Base-by-base conservation (phyloP, 2,329 filamentous ascomycete genomes). In the Xylaria sp. region DNA sequence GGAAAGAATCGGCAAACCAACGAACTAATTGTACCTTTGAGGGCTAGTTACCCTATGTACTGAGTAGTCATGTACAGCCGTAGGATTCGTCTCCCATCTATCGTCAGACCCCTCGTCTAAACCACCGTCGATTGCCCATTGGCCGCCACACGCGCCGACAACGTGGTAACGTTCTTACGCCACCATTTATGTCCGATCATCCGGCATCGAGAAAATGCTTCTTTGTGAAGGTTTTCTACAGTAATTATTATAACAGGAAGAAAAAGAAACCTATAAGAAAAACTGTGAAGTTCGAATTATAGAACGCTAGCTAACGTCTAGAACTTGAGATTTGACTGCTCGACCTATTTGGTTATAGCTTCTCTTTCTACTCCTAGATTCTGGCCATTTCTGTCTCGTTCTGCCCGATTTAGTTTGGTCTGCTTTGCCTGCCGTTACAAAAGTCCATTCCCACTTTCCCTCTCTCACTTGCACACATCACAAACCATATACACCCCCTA, bases 61-160 rank as follows among this genome's bases (percentile, higher is more conserved):
- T 31, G 9, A 31, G 28, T 31, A 31, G 28, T 31, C n/a, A n/a
- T n/a, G n/a, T n/a, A n/a, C n/a, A n/a, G n/a, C 57, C 52, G 42
- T 56, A 45, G 61, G 57, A 64, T 64, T 49, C 11, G 21, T 15
- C 4, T 47, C 17, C 9, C 28, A 31, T 31, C 28, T 9, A 31
- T 31, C 28, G 28, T 31, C 28, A 9, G 28, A 31, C 28, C 33
- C 38, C 45, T 47, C 43, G 25, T 47, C 45, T n/a, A 47, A 17
- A 8, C 45, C 35, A 23, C 53, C 23, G 38, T 31, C 46, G 12
- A 38, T 42, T 42, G 38, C 23, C 15, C 25, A 66, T 64, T 66
- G 64, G 64, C 31, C 57, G 54, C 58, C 61, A 60, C 61, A 53
- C 9, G 58, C 57, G 51, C 64, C 64, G 64, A 55, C 38, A 43